Evolutionary conservation across 495 filamentous ascomycete species (phyloP).

Genomic region (Penicillium canescens): DNA sequence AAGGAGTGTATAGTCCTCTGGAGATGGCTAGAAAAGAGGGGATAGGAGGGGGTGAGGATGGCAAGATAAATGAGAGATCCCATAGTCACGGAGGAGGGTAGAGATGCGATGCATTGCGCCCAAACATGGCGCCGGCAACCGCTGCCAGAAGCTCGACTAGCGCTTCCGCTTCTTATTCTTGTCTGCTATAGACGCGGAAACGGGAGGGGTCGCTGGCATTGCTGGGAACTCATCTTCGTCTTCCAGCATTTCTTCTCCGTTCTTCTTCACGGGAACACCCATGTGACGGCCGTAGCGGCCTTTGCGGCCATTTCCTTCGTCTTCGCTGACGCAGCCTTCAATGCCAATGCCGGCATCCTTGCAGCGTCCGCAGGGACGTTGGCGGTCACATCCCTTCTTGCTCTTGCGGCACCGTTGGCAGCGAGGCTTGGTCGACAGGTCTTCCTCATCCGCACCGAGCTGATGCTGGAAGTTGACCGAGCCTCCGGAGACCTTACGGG

Average conservation of each 20-base stretch:
- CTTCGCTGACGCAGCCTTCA: conserved; percentile 93
- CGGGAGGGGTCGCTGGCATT: conserved; percentile 33
- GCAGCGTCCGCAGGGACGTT: conserved; percentile 91
- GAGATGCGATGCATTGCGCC: conserved; percentile 1
- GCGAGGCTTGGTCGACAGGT: conserved; percentile 89
- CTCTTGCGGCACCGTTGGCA: conserved; percentile 98
- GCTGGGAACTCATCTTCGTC: conserved; percentile 30
- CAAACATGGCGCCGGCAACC: background rate
- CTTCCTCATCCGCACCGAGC: conserved; percentile 81
- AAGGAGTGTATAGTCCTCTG: conserved; percentile 23
- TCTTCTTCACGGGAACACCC: conserved; percentile 86
- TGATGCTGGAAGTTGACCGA: conserved; percentile 66
- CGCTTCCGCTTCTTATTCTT: conserved; percentile 77
- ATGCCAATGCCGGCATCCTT: conserved; percentile 91
- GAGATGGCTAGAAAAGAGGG: conserved; percentile 1
- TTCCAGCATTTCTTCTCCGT: conserved; percentile 36
- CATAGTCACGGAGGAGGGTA: background rate
- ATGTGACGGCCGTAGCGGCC: conserved; percentile 96
- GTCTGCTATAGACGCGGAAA: conserved; percentile 39
- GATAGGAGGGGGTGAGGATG: conserved; percentile 19
- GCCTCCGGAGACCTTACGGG: conserved; percentile 76
- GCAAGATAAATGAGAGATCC: conserved; percentile 6
- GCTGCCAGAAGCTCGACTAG: conserved; percentile 29
- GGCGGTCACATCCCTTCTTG: conserved; percentile 98
- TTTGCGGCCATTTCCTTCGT: conserved; percentile 93